These are phyloP conservation scores for Septoria petroselini DNA, from an alignment of 2,329 filamentous ascomycete species.

Conservation along the genomic window DNA sequence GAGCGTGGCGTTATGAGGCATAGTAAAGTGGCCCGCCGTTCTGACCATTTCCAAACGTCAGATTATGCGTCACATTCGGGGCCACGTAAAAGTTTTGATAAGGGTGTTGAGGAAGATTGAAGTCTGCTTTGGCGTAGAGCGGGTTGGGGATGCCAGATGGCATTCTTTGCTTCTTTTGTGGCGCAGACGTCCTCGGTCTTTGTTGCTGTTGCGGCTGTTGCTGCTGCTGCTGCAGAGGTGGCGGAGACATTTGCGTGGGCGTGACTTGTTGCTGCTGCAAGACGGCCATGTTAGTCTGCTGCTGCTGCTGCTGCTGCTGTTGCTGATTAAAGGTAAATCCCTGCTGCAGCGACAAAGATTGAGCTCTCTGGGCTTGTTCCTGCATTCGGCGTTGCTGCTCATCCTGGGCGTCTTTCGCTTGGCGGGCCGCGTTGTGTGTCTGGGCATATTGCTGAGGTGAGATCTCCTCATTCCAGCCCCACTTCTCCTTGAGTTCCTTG, in stretches of 20 bases:
- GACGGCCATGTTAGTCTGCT: conserved; percentile 22
- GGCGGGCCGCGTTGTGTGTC: conserved; percentile 32
- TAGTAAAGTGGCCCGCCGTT: conserved; percentile 14
- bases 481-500: conserved; percentile 68
- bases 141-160: conserved; percentile 64
- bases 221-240: conserved; percentile 34
- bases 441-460: conserved; percentile 41
- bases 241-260: conserved; percentile 29
- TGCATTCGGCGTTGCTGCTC: conserved; percentile 33
- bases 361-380: conserved; percentile 31
- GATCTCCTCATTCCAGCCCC: conserved; percentile 65
- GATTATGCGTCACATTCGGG: conserved; percentile 42
- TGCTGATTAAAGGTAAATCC: conserved; percentile 26
- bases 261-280: conserved; percentile 27
- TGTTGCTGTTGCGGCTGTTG: conserved; percentile 18
- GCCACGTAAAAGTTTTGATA: conserved; percentile 79
- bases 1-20: conserved; percentile 1
- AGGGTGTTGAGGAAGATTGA: conserved; percentile 72
- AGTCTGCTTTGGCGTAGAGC: conserved; percentile 68
- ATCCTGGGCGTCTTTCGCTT: conserved; percentile 30
- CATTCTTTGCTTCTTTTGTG: conserved; percentile 32
- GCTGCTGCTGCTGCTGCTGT: too few relatives aligned
- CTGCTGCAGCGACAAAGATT: conserved; percentile 27
- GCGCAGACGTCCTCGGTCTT: conserved; percentile 15
- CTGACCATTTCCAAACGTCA: conserved; percentile 9